A percentile compares a stretch with the other conserved stretches of the same genome.
These are phyloP conservation scores for Hymenoscyphus fructigenus DNA, from an alignment of 2,329 filamentous ascomycete species.

Conservation along the genomic window DNA sequence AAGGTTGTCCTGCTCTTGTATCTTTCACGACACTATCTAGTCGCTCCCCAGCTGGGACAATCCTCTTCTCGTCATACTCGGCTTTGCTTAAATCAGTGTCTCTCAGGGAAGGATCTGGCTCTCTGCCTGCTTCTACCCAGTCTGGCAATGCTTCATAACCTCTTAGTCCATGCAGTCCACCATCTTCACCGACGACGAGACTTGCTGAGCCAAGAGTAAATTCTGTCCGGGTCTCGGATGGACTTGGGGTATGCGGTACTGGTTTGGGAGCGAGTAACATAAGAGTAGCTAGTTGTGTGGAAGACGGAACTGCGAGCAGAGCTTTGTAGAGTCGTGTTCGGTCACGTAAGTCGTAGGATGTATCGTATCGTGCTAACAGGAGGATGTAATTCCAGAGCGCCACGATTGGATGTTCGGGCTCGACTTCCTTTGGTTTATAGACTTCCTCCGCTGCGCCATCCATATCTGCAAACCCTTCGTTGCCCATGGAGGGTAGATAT, in stretches of 20 bases:
- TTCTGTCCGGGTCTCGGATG: conserved; percentile 77
- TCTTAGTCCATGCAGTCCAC: conserved; percentile 68
- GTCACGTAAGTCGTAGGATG: conserved; percentile 91
- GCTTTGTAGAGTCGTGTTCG: conserved; percentile 85
- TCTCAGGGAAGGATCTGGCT: conserved; percentile 74
- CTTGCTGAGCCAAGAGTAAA: conserved; percentile 82
- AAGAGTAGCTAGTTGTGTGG: conserved; percentile 80
- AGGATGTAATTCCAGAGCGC: conserved; percentile 83
- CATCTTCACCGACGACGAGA: conserved; percentile 76
- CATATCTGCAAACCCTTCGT: conserved; percentile 32
- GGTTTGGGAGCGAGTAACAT: conserved; percentile 93
- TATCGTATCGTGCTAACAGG: conserved; percentile 85
- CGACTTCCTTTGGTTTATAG: conserved; percentile 25
- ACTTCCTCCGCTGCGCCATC: conserved; percentile 20
- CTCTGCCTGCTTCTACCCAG: conserved; percentile 78
- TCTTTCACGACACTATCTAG: conserved; percentile 57
- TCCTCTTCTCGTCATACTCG: conserved; percentile 41
- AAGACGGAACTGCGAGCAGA: conserved; percentile 71
- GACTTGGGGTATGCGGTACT: conserved; percentile 84
- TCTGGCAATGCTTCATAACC: conserved; percentile 80
- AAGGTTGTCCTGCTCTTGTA: conserved; percentile 37
- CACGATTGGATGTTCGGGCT: conserved; percentile 63
- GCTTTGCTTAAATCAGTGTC: conserved; percentile 51
- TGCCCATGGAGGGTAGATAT: conserved; percentile 22
- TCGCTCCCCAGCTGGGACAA: conserved; percentile 59